phyloP scores from a whole-genome alignment of 352 stramenopile species.

The Globisporangium paroecandrum region DNA sequence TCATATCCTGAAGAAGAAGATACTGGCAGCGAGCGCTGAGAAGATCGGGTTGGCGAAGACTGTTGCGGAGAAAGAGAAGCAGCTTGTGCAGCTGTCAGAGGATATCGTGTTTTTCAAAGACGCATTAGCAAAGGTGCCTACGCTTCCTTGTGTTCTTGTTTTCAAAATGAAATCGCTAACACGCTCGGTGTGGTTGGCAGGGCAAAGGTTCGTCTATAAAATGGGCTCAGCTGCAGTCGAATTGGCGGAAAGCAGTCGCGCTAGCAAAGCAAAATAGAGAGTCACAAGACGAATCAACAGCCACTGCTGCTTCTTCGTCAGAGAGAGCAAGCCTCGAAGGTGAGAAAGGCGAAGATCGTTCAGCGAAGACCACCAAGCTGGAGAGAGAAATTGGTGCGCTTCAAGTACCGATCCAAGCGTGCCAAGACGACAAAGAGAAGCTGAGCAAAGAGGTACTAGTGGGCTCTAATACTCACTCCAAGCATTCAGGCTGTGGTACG shows the following conservation, averaged over 20 bases:
- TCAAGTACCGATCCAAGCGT: constrained; percentile 3
- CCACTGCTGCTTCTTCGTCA: neutral
- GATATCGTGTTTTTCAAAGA: constrained; percentile 68
- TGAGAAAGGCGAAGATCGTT: constrained; percentile 11
- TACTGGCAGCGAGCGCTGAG: constrained; percentile 39
- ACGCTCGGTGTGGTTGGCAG: neutral
- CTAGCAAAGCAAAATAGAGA: constrained; percentile 12
- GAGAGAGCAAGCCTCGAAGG: neutral
- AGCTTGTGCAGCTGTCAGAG: constrained; percentile 34
- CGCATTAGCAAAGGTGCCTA: constrained; percentile 32
- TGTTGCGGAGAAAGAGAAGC: constrained; percentile 29
- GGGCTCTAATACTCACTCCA: neutral
- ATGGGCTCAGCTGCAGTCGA: constrained; percentile 18
- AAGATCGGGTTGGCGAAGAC: constrained; percentile 27
- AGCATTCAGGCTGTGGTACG: neutral
- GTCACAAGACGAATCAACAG: neutral
- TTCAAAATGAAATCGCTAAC: neutral
- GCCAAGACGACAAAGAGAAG: constrained; percentile 4
- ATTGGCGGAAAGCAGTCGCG: constrained; percentile 18
- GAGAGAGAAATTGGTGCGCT: constrained; percentile 20
- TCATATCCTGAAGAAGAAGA: constrained; percentile 37
- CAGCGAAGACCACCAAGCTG: constrained; percentile 6
- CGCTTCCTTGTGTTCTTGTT: neutral
- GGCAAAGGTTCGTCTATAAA: constrained; percentile 14
- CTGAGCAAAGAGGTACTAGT: constrained; percentile 11